Evolutionary conservation across 495 filamentous ascomycete species (phyloP).

Genomic region (Podospora pseudocomata): DNA sequence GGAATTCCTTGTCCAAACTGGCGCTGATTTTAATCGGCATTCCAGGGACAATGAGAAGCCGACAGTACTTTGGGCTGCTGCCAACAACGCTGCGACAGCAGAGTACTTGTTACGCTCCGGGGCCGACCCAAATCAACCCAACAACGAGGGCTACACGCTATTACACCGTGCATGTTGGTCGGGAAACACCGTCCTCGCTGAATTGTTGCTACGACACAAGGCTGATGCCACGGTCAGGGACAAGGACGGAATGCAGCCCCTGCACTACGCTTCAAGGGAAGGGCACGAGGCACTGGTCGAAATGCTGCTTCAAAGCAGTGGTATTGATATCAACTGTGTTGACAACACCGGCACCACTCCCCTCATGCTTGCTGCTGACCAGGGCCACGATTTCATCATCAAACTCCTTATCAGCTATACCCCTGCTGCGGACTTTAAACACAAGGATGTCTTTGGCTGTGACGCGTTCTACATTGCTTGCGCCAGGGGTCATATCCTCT

Average conservation of each 20-base stretch:
- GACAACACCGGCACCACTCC: constrained; percentile 7
- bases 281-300: constrained; percentile 12
- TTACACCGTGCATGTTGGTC: constrained; percentile 5
- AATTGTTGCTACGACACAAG: constrained; percentile 6
- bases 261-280: constrained; percentile 24
- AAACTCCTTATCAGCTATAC: constrained; percentile 2
- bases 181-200: neutral
- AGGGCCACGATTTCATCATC: constrained; percentile 12
- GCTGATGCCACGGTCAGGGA: constrained; percentile 13
- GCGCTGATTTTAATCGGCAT: constrained; percentile 10
- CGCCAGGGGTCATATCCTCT: constrained; percentile 9
- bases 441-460: neutral
- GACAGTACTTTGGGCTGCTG: constrained; percentile 15
- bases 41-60: constrained; percentile 1
- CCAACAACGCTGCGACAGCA: neutral
- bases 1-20: constrained; percentile 10
- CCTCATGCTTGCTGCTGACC: constrained; percentile 12
- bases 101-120: constrained; percentile 11
- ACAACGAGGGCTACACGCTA: constrained; percentile 10
- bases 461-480: constrained; percentile 19
- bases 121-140: constrained; percentile 11
- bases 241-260: constrained; percentile 21
- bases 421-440: neutral
- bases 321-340: constrained; percentile 6
- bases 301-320: constrained; percentile 10